Evolutionary conservation across 1,139 yeast species (phyloP), one percentile per base, ranked within the genome.

Genomic region (Pichia inconspicua): DNA sequence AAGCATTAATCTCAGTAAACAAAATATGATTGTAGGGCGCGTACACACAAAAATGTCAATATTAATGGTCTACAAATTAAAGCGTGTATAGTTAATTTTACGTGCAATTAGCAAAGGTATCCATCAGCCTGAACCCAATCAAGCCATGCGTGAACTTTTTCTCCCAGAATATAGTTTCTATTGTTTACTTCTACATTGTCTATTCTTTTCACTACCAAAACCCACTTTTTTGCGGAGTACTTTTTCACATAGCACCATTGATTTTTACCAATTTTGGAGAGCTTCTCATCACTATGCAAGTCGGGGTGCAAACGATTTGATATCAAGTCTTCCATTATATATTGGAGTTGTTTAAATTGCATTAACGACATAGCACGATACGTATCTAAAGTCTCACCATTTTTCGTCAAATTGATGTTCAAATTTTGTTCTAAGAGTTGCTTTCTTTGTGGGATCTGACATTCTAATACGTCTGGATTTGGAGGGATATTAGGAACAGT

Each of bases 171-270:
- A 19, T 31, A 30, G 17, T 22, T 17, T 5, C 11, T 22, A 19
- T 37, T 19, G 9, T 37, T 17, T 5, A 2, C 27, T 7, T 43
- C 39, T n/a, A 40, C 37, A 39, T 14, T 14, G 14, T 34, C 31
- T 11, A 58, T 50, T 38, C 48, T 50, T 47, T 58, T 58, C 12
- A 59, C 43, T 10, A 60, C 48, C 12, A 60, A 34, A 12, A 59
- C 40, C 40, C 46, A 49, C 40, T 53, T 57, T 2, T 46, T 46
- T 4, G 50, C 41, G 12, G 44, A 37, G 7, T 48, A 42, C 25
- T 55, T 42, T 39, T 41, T 53, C 19, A 54, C 50, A 28, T 59
- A 43, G 40, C 63, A 54, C 61, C 64, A 61, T 56, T 60, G 58
- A 32, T 53, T 56, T 30, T 45, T 52, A 43, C 54, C 56, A 17